Conservation (phyloP, 306 rosid species). For the Parietaria judaica region DNA sequence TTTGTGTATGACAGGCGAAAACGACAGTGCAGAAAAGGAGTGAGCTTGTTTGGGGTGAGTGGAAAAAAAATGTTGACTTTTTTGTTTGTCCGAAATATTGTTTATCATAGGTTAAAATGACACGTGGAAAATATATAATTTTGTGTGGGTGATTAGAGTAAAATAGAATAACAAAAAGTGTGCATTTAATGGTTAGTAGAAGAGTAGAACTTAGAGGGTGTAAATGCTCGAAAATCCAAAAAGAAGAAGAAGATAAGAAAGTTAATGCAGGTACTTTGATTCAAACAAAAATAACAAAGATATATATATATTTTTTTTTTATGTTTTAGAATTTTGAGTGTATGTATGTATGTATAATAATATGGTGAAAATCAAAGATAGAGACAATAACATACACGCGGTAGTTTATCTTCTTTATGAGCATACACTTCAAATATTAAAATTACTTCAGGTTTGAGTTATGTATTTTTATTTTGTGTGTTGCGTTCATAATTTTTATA, state of each 20-base stretch:
- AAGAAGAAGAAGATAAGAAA: not conserved
- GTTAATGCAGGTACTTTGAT: not conserved
- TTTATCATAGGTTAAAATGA: not conserved
- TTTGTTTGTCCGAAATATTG: not conserved
- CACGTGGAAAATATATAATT: not conserved
- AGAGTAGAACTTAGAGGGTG: too few relatives aligned
- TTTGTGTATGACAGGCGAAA: not conserved
- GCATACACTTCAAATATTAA: too few relatives aligned
- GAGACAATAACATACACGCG: too few relatives aligned
- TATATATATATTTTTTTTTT: not conserved
- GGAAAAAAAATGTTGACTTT: not conserved
- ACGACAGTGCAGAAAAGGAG: not conserved
- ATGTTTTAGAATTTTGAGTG: too few relatives aligned
- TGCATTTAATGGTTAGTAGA: not conserved
- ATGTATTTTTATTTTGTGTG: too few relatives aligned
- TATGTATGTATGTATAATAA: too few relatives aligned
- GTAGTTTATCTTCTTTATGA: too few relatives aligned
- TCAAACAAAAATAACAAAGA: not conserved
- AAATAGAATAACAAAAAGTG: not conserved
- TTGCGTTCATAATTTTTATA: too few relatives aligned
- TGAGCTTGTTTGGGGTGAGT: constrained; percentile 17
- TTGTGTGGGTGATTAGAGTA: not conserved
- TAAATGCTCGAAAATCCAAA: not conserved
- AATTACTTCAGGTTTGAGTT: too few relatives aligned
- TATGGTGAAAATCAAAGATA: too few relatives aligned